A percentile compares a stretch with the other conserved stretches of the same genome.
These are phyloP conservation scores for Brassica balearica DNA, from an alignment of 441 rosid species.

Conservation along the genomic window DNA sequence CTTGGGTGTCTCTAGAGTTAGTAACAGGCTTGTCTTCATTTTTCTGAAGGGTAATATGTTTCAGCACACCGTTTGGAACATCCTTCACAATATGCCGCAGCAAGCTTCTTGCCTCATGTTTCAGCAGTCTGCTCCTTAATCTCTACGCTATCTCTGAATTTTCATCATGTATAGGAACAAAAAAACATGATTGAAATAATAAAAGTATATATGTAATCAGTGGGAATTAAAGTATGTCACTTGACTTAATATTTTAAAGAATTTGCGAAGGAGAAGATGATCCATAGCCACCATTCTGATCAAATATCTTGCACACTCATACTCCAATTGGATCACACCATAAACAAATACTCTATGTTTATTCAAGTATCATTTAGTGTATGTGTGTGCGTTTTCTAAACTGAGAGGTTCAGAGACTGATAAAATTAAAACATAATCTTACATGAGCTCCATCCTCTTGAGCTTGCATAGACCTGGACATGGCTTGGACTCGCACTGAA, in stretches of 20 bases:
- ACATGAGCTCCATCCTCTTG: conserved; percentile 86
- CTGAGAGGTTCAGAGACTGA: neutral
- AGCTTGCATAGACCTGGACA: conserved; percentile 95
- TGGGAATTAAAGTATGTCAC: neutral
- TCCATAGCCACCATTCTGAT: neutral
- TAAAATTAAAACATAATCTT: conserved; percentile 14
- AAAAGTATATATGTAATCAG: neutral
- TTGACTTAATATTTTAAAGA: neutral
- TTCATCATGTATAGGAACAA: neutral
- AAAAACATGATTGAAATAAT: neutral
- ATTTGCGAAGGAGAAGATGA: neutral
- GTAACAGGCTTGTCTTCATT: conserved; percentile 96
- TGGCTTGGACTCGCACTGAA: conserved; percentile 79
- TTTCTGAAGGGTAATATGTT: conserved; percentile 87
- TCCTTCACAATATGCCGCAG: conserved; percentile 89
- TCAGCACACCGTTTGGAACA: conserved; percentile 83
- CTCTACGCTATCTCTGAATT: too few relatives aligned
- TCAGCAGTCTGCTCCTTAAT: too few relatives aligned
- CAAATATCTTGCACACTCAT: conserved; percentile 22
- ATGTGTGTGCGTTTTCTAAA: neutral
- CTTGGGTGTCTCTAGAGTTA: conserved; percentile 94
- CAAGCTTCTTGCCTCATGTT: neutral
- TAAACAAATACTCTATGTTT: neutral
- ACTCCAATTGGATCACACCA: conserved; percentile 38
- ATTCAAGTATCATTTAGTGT: neutral